Conservation (phyloP, 148 eudicot genomes). For the Chenopodium berlandieri region DNA sequence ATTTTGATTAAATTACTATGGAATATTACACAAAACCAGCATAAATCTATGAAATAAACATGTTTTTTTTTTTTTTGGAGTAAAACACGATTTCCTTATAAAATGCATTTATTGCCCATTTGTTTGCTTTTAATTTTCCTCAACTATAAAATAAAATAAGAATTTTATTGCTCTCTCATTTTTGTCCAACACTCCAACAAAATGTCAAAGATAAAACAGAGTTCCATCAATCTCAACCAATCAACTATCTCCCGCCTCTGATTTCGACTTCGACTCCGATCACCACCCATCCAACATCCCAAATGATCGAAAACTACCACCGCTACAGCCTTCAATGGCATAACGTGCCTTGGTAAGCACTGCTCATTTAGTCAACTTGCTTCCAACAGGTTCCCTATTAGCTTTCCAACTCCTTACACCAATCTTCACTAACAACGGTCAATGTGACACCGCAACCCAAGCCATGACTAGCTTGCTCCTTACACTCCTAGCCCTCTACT, state of each 20-base stretch:
- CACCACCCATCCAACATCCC: neutral
- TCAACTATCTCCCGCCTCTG: neutral
- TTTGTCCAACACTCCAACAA: neutral
- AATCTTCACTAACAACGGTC: slow-evolving; percentile 61
- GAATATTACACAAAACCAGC: too few species aligned
- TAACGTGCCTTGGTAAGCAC: slow-evolving; percentile 51
- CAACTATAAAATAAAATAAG: neutral
- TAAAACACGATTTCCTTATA: too few species aligned
- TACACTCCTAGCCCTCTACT: slow-evolving; percentile 36
- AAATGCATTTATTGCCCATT: neutral
- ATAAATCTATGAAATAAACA: too few species aligned
- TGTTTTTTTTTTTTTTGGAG: too few species aligned
- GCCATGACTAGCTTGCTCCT: slow-evolving; percentile 47
- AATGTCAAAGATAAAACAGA: slow-evolving; percentile 34
- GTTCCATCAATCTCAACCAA: slow-evolving; percentile 24
- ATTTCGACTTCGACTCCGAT: neutral
- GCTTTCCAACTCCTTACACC: slow-evolving; percentile 72
- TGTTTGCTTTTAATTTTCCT: neutral
- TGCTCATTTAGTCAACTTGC: slow-evolving; percentile 59
- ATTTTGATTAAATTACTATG: too few species aligned
- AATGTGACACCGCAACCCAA: slow-evolving; percentile 50
- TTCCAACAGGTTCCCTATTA: slow-evolving; percentile 67
- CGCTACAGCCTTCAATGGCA: slow-evolving; percentile 22
- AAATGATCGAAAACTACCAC: neutral
- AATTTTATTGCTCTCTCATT: too few species aligned